phyloP scores from a whole-genome alignment of 805 yeast genomes.

The Ogataea salicorniae region DNA sequence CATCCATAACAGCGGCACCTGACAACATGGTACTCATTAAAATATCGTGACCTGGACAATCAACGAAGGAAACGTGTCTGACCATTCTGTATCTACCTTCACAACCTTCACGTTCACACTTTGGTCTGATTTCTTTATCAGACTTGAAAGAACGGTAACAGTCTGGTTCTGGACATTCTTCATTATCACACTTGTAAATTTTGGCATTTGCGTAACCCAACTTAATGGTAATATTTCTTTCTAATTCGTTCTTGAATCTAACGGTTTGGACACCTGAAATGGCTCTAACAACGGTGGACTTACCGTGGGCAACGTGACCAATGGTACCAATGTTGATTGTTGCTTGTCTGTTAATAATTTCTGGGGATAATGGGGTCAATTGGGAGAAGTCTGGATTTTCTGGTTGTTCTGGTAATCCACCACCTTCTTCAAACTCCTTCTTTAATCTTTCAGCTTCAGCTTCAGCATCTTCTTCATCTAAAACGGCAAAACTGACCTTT shows the following conservation, averaged over 20 bases:
- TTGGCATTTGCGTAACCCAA: conserved; percentile 99
- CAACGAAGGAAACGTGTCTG: conserved; percentile 97
- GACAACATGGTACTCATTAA: conserved; percentile 99
- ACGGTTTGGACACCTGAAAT: conserved; percentile 99
- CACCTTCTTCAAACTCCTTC: conserved; percentile 94
- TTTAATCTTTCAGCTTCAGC: conserved; percentile 69
- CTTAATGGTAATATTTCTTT: conserved; percentile 97
- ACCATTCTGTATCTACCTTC: conserved; percentile 82
- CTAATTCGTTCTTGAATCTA: conserved; percentile 97
- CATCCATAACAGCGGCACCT: conserved; percentile 99
- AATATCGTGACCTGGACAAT: conserved; percentile 99
- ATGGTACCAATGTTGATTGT: conserved; percentile 98
- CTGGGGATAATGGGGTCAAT: conserved; percentile 87
- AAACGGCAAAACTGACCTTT: conserved; percentile 75
- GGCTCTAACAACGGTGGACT: conserved; percentile 96
- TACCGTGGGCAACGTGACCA: conserved; percentile 99
- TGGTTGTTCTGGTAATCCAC: conserved; percentile 97
- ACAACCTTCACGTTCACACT: conserved; percentile 84
- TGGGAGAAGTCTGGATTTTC: conserved; percentile 75
- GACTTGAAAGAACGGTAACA: conserved; percentile 93
- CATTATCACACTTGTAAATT: conserved; percentile 87
- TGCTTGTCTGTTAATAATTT: conserved; percentile 97
- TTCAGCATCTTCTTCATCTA: conserved; percentile 53
- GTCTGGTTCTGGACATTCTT: conserved; percentile 85
- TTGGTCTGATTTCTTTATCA: conserved; percentile 91